Evolutionary conservation across 192 early-diverging fungal genomes (phyloP), one percentile per base, ranked within the genome.

Genomic region (Funneliformis geosporum): DNA sequence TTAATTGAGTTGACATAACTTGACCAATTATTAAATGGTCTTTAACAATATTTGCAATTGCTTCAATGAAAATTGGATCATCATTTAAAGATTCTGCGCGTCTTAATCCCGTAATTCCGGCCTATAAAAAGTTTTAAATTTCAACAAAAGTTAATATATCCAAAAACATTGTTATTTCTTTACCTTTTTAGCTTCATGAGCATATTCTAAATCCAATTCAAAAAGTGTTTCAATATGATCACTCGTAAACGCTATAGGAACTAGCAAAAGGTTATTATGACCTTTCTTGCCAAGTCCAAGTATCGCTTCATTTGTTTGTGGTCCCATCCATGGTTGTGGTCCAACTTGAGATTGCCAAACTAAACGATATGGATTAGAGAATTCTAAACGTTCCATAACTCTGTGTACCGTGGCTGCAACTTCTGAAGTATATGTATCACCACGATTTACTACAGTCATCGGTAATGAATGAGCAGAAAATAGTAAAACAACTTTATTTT

Each of bases 161-260:
- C 14, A 66, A 77, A 44, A 38, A 38, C 21, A 77, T 23, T 46
- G 50, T 40, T 62, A 33, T 43, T 80, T 60, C 42, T 16, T 18
- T 85, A 93, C 91, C 87, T 96, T 89, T 55, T 91, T 77, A 7
- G 96, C 97, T 42, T 95, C 87, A 44, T 95, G 85, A 4, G 93
- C 94, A 79, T 97, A 99, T 79, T 99, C 97, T 23, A 95, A 79
- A 84, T 99, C 97, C 67, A 99, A 87, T 89, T 99, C 97, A 89
- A 91, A 99, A 72, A 99, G 83, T 4, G 97, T 99, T 82, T 99
- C 97, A 62, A 99, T 94, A 82, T 99, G 97, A 81, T 99, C 97
- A 38, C 93, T 94, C 2, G 96, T 96, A 70, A 99, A 99, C 2
- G 97, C 96, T 81, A 99, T 93, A 1, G 97, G 97, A 4, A 99